These are phyloP conservation scores for Fomitopsis serialis DNA, from an alignment of 768 basidiomycete species.

Conservation along the genomic window DNA sequence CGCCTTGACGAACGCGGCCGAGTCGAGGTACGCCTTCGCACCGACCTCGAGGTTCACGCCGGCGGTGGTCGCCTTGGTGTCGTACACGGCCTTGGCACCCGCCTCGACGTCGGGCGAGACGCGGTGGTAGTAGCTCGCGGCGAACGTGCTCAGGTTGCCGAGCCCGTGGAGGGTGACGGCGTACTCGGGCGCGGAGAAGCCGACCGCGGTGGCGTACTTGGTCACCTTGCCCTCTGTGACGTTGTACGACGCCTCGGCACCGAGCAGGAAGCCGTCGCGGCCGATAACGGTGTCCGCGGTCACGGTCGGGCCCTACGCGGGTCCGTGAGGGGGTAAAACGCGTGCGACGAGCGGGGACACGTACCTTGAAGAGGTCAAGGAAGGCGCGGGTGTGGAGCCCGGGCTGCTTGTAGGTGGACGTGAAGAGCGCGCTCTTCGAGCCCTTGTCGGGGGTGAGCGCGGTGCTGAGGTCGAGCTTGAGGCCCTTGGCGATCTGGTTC, in stretches of 20 bases:
- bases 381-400: constrained; percentile 87
- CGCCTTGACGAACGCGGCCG: constrained; percentile 90
- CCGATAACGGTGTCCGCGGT: constrained; percentile 94
- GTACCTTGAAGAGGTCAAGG: constrained; percentile 92
- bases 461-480: constrained; percentile 90
- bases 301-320: constrained; percentile 89
- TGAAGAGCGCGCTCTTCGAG: constrained; percentile 78
- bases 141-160: constrained; percentile 90
- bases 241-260: constrained; percentile 95
- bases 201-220: constrained; percentile 87
- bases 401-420: constrained; percentile 91
- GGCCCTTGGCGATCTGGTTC: constrained; percentile 94
- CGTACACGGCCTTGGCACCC: constrained; percentile 94
- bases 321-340: neutral
- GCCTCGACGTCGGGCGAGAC: constrained; percentile 90
- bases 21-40: constrained; percentile 89
- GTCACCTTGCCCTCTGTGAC: constrained; percentile 90
- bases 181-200: constrained; percentile 95
- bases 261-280: constrained; percentile 95
- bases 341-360: constrained; percentile 12
- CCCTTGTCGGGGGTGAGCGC: constrained; percentile 84
- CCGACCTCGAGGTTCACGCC: constrained; percentile 93
- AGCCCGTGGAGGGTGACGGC: constrained; percentile 92
- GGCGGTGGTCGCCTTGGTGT: constrained; percentile 83
- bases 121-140: constrained; percentile 97